A percentile compares a stretch with the other conserved stretches of the same genome.
These are phyloP conservation scores for Candida nemodendra DNA, from an alignment of 805 yeast species.

Conservation along the genomic window DNA sequence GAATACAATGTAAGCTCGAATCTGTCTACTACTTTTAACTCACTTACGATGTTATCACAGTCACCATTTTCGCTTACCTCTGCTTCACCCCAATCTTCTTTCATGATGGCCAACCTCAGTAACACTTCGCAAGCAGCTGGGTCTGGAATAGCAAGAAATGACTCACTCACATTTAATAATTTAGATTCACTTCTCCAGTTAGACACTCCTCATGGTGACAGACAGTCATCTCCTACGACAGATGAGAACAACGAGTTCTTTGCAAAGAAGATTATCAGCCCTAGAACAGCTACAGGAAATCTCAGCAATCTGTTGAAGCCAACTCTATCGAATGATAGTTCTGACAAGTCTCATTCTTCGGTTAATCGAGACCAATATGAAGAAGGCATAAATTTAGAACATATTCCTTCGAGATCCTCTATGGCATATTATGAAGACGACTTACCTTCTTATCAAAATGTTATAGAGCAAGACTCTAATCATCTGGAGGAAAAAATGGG, in stretches of 20 bases:
- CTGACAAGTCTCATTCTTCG: background rate
- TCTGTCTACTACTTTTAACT: conserved; percentile 33
- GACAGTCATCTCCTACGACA: background rate
- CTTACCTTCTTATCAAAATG: conserved; percentile 30
- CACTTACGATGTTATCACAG: conserved; percentile 33
- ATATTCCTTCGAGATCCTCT: conserved; percentile 27
- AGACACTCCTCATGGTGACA: conserved; percentile 5
- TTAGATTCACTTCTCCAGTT: conserved; percentile 22
- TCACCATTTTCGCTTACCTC: conserved; percentile 37
- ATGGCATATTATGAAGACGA: conserved; percentile 21
- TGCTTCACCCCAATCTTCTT: conserved; percentile 23
- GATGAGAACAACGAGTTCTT: conserved; percentile 6
- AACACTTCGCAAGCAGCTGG: background rate
- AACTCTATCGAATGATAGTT: conserved; percentile 1
- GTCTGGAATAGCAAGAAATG: conserved; percentile 8
- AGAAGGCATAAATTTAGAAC: conserved; percentile 7
- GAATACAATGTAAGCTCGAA: conserved; percentile 34
- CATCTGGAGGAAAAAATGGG: conserved; percentile 23
- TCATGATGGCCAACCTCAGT: conserved; percentile 13
- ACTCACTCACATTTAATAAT: conserved; percentile 21
- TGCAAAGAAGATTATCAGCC: conserved; percentile 12
- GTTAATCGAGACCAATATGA: conserved; percentile 7
- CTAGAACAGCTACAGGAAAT: conserved; percentile 13
- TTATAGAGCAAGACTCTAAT: conserved; percentile 23
- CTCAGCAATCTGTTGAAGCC: conserved; percentile 16